Evolutionary conservation across 2,329 filamentous ascomycete species (phyloP), one percentile per base, ranked within the genome.

Genomic region (Botrytis galanthina): DNA sequence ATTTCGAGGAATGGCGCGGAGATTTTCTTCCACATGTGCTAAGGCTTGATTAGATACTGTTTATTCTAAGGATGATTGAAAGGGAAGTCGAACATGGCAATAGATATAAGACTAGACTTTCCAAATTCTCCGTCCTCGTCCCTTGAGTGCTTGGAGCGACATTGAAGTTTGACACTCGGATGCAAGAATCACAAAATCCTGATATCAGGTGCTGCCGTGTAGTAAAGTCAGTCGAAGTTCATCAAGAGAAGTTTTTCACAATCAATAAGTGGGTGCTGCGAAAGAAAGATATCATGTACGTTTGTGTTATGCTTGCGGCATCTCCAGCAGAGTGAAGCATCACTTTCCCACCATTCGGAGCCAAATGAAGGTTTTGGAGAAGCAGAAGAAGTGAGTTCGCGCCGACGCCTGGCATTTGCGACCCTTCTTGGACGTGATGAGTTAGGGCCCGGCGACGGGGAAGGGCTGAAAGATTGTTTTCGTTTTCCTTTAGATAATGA

Each of bases 71-170:
- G 42, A 29, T 32, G 6, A 20, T 64, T 54, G 46, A 20, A 22
- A 61, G 35, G 37, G 9, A 48, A 64, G 64, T 3, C 70, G 16
- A 57, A 74, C 75, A 71, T 20, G 75, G 75, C 35, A 76, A n/a
- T 7, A 76, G 73, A 44, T 74, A 75, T 37, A 76, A 54, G 29
- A 76, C 75, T n/a, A 76, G 72, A 35, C 70, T 75, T 59, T 76
- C 75, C 44, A 76, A 35, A 37, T 73, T 75, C 39, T 75, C 75
- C 22, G 59, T 72, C 32, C 75, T 66, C 18, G 70, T 76, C 18
- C 74, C 74, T 9, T 67, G 63, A 29, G 59, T 69, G 69, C 75
- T 76, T 26, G 75, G 75, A 64, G 70, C 64, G 14, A 63, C 16
- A 37, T 74, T 75, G 66, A 76, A 76, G 46, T 73, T 73, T 18